These are phyloP conservation scores for Rhizopogon vulgaris DNA, from an alignment of 768 basidiomycete species.

Conservation along the genomic window DNA sequence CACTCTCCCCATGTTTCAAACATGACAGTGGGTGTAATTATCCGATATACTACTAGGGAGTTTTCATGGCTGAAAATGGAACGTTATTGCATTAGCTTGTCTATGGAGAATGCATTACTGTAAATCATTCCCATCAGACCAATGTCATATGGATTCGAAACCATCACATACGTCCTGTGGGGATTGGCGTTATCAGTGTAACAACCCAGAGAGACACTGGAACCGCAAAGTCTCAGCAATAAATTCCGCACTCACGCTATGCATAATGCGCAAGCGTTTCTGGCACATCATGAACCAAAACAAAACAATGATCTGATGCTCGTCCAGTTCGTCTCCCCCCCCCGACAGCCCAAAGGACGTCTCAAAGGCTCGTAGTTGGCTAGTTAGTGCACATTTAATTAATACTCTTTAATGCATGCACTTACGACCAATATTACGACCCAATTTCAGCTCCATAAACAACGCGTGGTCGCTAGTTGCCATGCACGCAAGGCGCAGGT, in stretches of 20 bases:
- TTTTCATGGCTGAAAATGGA: too few species aligned
- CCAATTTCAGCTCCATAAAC: too few species aligned
- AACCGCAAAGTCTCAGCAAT: conserved; percentile 15
- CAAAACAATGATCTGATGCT: not conserved
- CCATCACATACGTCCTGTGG: not conserved
- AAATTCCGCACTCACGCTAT: not conserved
- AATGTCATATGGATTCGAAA: not conserved
- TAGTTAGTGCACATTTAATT: not conserved
- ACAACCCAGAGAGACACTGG: not conserved
- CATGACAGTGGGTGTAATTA: too few species aligned
- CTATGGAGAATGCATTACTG: too few species aligned
- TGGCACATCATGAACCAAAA: not conserved
- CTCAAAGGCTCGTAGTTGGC: not conserved
- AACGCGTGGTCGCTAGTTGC: too few species aligned
- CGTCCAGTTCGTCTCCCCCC: not conserved
- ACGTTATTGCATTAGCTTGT: too few species aligned
- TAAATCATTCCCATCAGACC: too few species aligned
- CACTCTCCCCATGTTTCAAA: too few species aligned
- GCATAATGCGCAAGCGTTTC: not conserved
- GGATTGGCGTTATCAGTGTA: not conserved
- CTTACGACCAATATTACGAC: too few species aligned
- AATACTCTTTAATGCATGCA: not conserved
- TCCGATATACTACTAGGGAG: too few species aligned
- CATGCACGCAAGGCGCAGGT: too few species aligned
- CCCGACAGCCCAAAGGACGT: not conserved